A percentile compares a stretch with the other conserved stretches of the same genome.
phyloP scores from a whole-genome alignment of 2,329 filamentous ascomycete genomes.

The Colletotrichum liaoningense region DNA sequence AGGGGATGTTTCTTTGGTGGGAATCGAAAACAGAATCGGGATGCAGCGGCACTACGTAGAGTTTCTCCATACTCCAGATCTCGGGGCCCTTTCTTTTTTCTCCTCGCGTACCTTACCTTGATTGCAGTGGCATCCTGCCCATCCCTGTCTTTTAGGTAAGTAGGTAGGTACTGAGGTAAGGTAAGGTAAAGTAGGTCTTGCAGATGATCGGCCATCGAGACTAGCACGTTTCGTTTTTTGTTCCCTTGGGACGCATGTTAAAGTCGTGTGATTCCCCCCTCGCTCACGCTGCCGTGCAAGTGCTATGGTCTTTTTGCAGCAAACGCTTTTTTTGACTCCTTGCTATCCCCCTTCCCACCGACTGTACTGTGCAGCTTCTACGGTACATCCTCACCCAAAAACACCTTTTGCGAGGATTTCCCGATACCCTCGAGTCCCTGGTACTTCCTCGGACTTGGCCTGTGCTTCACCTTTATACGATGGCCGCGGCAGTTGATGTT shows the following conservation, averaged over 20 bases:
- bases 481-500: constrained; percentile 25
- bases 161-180: background rate
- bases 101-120: background rate
- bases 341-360: background rate
- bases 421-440: background rate
- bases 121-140: too few species aligned
- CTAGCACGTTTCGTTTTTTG: background rate
- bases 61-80: background rate
- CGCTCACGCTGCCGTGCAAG: background rate
- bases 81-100: background rate
- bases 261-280: background rate
- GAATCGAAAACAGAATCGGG: background rate
- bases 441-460: background rate
- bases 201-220: background rate
- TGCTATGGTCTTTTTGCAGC: background rate
- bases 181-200: background rate
- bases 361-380: background rate
- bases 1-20: background rate
- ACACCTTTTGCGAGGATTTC: background rate
- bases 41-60: background rate
- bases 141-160: too few species aligned
- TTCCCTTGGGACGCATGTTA: constrained; percentile 3
- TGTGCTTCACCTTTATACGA: background rate
- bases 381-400: background rate
- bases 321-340: too few species aligned